Percentiles rank a stretch among this genome's conserved stretches.
These are phyloP conservation scores for Apiospora rasikravindrae DNA, from an alignment of 2,329 filamentous ascomycete species.

Conservation along the genomic window DNA sequence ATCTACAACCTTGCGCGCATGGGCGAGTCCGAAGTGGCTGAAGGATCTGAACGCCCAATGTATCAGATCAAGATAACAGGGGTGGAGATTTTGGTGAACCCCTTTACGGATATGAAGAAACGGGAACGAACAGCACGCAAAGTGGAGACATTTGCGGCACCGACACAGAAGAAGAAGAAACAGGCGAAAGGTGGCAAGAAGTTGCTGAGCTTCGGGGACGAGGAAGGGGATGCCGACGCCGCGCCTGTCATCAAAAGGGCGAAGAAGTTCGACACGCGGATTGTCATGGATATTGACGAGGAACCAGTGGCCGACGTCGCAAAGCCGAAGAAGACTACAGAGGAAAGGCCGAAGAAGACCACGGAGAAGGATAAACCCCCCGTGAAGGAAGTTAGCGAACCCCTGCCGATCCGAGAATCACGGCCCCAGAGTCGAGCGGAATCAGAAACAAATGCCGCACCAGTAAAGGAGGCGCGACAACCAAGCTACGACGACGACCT, in stretches of 20 bases:
- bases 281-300: constrained; percentile 66
- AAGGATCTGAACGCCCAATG: constrained; percentile 79
- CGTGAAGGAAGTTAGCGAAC: constrained; percentile 16
- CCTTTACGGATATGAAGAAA: constrained; percentile 81
- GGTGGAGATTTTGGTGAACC: constrained; percentile 79
- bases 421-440: constrained; percentile 26
- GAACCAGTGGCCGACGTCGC: constrained; percentile 38
- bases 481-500: constrained; percentile 22
- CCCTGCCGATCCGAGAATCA: constrained; percentile 37
- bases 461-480: constrained; percentile 23
- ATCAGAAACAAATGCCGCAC: constrained; percentile 22
- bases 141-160: constrained; percentile 48
- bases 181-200: constrained; percentile 80
- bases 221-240: constrained; percentile 64
- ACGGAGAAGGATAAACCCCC: constrained; percentile 18
- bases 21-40: constrained; percentile 82
- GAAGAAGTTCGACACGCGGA: constrained; percentile 74
- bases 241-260: constrained; percentile 72
- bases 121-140: constrained; percentile 62
- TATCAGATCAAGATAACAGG: constrained; percentile 82
- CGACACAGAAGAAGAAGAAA: constrained; percentile 61
- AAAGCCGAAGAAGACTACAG: constrained; percentile 37
- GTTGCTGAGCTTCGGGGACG: constrained; percentile 78
- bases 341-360: constrained; percentile 33
- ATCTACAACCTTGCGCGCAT: constrained; percentile 97